Evolutionary conservation across 768 basidiomycete species (phyloP).

Genomic region (Pleurotus djamor): DNA sequence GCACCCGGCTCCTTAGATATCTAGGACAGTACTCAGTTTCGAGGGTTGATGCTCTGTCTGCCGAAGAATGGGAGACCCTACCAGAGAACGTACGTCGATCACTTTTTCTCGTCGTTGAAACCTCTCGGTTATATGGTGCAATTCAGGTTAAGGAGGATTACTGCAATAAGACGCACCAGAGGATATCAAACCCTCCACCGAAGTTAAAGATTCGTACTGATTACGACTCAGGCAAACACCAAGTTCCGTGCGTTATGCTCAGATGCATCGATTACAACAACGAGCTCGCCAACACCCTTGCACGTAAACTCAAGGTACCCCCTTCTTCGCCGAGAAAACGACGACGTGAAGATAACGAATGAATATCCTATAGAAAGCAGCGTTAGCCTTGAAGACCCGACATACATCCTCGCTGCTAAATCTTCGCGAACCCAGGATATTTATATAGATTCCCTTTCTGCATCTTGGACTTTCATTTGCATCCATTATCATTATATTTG

Average conservation of each 20-base stretch:
- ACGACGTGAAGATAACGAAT: slow-evolving; percentile 3
- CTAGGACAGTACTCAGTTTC: slow-evolving; percentile 43
- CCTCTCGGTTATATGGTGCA: neutral
- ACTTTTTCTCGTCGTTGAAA: neutral
- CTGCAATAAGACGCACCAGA: slow-evolving; percentile 34
- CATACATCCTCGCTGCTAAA: no score
- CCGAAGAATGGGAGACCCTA: slow-evolving; percentile 46
- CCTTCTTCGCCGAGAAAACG: slow-evolving; percentile 1
- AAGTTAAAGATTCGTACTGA: slow-evolving; percentile 31
- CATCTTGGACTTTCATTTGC: no score
- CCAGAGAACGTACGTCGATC: slow-evolving; percentile 29
- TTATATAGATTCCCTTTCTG: no score
- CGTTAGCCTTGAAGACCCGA: neutral
- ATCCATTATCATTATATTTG: neutral
- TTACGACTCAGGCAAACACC: slow-evolving; percentile 41
- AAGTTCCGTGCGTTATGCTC: slow-evolving; percentile 48
- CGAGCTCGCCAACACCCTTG: slow-evolving; percentile 24
- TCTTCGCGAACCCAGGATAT: no score
- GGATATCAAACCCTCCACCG: slow-evolving; percentile 30
- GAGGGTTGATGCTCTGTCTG: slow-evolving; percentile 36
- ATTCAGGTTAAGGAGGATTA: slow-evolving; percentile 31
- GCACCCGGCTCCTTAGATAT: slow-evolving; percentile 36
- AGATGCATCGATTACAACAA: slow-evolving; percentile 43
- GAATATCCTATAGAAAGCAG: slow-evolving; percentile 1
- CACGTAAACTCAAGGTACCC: slow-evolving; percentile 5